Evolutionary conservation across 345 rosid species (phyloP).

Genomic region (Erysimum cheiranthoides): DNA sequence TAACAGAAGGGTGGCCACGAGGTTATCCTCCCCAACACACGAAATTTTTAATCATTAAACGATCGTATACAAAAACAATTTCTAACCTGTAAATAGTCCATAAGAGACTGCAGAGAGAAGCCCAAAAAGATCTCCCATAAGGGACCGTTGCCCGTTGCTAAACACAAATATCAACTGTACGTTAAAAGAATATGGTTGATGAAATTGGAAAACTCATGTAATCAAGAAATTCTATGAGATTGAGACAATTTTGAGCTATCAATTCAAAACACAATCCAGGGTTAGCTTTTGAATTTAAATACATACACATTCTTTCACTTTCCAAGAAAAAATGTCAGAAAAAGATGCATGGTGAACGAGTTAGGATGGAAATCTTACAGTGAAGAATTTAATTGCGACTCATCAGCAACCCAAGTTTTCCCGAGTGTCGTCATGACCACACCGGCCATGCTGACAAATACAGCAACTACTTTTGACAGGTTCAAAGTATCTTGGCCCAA

Average conservation of each 20-base stretch:
- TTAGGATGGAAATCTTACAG: constrained; percentile 53
- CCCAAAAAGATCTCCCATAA: constrained; percentile 94
- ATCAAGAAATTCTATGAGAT: constrained; percentile 20
- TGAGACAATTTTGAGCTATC: constrained; percentile 24
- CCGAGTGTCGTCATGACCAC: constrained; percentile 98
- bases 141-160: constrained; percentile 85
- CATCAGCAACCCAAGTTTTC: constrained; percentile 97
- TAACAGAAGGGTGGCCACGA: not conserved
- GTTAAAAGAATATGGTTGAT: constrained; percentile 44
- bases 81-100: constrained; percentile 89
- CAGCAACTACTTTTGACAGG: constrained; percentile 86
- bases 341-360: not conserved
- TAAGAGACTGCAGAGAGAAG: constrained; percentile 94
- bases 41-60: not conserved
- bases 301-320: not conserved
- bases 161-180: constrained; percentile 66
- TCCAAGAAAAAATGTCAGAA: constrained; percentile 9
- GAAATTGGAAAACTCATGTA: constrained; percentile 39
- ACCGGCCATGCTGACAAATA: constrained; percentile 91
- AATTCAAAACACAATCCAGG: not conserved
- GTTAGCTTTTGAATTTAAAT: not conserved
- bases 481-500: constrained; percentile 93
- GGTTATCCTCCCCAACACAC: constrained; percentile 15
- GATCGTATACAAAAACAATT: not conserved
- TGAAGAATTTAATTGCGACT: constrained; percentile 62